Conservation (phyloP, 495 filamentous ascomycete species). For the Hypomontagnella submonticulosa region DNA sequence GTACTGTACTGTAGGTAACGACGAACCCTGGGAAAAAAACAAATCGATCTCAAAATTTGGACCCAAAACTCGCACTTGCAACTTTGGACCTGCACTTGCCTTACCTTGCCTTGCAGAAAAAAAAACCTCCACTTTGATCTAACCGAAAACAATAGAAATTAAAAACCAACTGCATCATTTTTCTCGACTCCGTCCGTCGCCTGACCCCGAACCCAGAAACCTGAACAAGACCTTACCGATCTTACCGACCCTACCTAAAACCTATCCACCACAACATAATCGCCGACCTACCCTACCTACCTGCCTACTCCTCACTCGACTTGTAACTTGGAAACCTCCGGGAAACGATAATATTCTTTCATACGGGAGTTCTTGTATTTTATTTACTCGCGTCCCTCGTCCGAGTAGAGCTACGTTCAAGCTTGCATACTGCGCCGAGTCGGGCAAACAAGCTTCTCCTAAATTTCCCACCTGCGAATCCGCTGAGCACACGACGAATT, state of each 20-base stretch:
- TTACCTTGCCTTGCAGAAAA: constrained; percentile 2
- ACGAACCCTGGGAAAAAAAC: constrained; percentile 26
- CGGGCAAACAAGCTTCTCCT: constrained; percentile 32
- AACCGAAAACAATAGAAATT: background rate
- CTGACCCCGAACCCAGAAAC: background rate
- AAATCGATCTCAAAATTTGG: constrained; percentile 19
- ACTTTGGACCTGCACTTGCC: no score
- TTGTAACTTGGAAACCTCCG: constrained; percentile 3
- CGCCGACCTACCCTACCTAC: constrained; percentile 1
- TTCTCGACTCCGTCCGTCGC: no score
- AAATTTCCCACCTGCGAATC: constrained; percentile 3
- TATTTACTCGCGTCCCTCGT: background rate
- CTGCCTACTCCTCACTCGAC: background rate
- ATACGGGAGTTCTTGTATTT: constrained; percentile 3
- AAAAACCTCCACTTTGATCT: constrained; percentile 7
- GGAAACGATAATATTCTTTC: constrained; percentile 11
- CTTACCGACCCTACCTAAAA: background rate
- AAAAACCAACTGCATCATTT: constrained; percentile 19
- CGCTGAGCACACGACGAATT: constrained; percentile 17
- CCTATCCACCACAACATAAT: background rate
- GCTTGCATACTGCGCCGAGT: constrained; percentile 15
- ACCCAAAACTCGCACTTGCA: constrained; percentile 32
- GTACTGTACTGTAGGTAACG: background rate
- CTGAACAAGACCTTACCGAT: background rate
- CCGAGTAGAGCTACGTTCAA: background rate